These are phyloP conservation scores for Mychonastes homosphaera DNA, from an alignment of 139 green algal genomes.

Conservation along the genomic window DNA sequence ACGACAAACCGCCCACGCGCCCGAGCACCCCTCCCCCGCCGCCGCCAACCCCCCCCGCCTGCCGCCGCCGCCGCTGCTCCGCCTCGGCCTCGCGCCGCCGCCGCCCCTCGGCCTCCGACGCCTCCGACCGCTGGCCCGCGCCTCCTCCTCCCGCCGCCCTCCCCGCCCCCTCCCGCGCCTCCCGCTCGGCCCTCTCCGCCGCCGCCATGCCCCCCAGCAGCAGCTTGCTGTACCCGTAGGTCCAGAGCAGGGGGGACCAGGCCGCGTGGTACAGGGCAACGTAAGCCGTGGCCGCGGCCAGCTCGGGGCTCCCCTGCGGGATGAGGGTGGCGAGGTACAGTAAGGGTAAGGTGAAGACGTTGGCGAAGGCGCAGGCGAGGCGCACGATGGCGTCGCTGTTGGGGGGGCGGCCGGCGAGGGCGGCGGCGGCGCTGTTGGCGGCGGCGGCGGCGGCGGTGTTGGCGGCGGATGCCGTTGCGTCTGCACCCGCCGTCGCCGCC, in stretches of 20 bases:
- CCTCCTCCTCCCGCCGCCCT: background rate
- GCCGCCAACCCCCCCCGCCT: too few species aligned
- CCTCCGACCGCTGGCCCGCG: background rate
- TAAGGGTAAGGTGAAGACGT: constrained; percentile 26
- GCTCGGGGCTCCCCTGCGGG: constrained; percentile 8
- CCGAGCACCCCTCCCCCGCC: too few species aligned
- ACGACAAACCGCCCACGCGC: too few species aligned
- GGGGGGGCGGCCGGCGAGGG: too few species aligned
- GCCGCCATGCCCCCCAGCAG: background rate
- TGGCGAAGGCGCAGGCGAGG: constrained; percentile 25
- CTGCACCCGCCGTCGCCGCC: too few species aligned
- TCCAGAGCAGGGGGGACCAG: constrained; percentile 26
- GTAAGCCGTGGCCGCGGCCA: constrained; percentile 9
- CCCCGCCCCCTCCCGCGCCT: background rate
- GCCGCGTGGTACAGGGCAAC: constrained; percentile 24
- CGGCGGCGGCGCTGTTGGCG: too few species aligned
- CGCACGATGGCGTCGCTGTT: too few species aligned
- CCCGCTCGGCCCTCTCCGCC: background rate
- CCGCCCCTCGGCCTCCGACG: too few species aligned
- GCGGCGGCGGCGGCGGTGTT: too few species aligned
- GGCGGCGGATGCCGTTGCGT: too few species aligned
- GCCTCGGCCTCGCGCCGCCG: too few species aligned
- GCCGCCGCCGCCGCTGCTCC: too few species aligned
- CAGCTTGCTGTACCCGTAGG: constrained; percentile 19
- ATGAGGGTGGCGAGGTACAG: constrained; percentile 25